These are phyloP conservation scores for Leishmania major DNA, from an alignment of 208 protist genomes.

Conservation along the genomic window DNA sequence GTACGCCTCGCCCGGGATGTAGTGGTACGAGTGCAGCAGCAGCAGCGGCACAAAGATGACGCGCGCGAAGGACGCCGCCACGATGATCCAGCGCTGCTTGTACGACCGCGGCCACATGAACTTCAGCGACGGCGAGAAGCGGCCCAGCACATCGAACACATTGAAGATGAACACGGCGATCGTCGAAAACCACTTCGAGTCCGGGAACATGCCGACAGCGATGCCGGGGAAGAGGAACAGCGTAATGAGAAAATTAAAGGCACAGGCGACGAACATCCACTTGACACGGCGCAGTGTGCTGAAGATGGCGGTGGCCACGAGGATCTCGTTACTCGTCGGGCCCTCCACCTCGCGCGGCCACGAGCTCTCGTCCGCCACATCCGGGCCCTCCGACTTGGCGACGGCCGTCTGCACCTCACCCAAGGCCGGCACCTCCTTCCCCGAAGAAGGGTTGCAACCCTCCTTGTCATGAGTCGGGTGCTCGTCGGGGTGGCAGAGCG, in stretches of 20 bases:
- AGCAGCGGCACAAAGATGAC: slow-evolving; percentile 60
- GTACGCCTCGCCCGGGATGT: slow-evolving; percentile 53
- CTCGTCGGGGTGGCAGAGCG: neutral
- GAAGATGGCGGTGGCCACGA: slow-evolving; percentile 23
- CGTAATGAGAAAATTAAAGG: slow-evolving; percentile 58
- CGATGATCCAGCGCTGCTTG: slow-evolving; percentile 40
- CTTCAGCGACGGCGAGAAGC: slow-evolving; percentile 46
- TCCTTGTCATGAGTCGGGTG: slow-evolving; percentile 17
- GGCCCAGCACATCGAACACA: slow-evolving; percentile 49
- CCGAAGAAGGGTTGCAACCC: neutral
- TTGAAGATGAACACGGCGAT: slow-evolving; percentile 70
- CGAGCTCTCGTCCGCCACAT: neutral
- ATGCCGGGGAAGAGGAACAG: slow-evolving; percentile 67
- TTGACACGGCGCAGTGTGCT: slow-evolving; percentile 26
- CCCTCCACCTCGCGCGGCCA: neutral
- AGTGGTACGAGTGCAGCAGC: slow-evolving; percentile 55
- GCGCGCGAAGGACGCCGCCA: slow-evolving; percentile 41
- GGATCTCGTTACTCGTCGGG: slow-evolving; percentile 24
- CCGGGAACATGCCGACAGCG: slow-evolving; percentile 39
- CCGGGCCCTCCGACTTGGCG: neutral
- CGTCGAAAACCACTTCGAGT: slow-evolving; percentile 62
- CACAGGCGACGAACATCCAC: slow-evolving; percentile 45
- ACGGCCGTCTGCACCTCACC: neutral
- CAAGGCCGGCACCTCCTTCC: neutral
- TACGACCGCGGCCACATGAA: slow-evolving; percentile 39